A percentile compares a stretch with the other conserved stretches of the same genome.
Conservation (phyloP, 208 protist species). For the Phytomonas sp. region DNA sequence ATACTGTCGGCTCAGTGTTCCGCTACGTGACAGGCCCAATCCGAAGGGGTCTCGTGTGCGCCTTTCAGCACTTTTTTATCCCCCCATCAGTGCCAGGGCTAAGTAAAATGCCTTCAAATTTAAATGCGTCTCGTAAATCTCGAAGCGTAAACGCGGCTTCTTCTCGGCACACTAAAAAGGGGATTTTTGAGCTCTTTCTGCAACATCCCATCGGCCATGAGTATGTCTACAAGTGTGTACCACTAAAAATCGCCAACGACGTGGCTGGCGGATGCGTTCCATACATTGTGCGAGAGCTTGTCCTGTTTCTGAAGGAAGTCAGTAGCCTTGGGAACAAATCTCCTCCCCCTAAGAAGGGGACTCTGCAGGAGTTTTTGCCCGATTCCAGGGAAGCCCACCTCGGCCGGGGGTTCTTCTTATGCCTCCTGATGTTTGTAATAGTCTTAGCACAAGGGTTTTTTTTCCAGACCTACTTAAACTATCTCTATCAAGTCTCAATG, state of each 20-base stretch:
- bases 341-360: slow-evolving; percentile 1
- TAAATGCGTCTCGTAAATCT: background rate
- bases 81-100: slow-evolving; percentile 9
- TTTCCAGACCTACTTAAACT: slow-evolving; percentile 59
- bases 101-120: background rate
- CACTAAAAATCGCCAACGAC: slow-evolving; percentile 54
- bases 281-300: slow-evolving; percentile 34
- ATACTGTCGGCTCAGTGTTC: slow-evolving; percentile 13
- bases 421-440: slow-evolving; percentile 29
- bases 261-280: slow-evolving; percentile 34
- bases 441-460: slow-evolving; percentile 45
- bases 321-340: slow-evolving; percentile 10
- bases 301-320: slow-evolving; percentile 43
- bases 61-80: slow-evolving; percentile 40
- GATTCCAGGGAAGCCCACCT: slow-evolving; percentile 18
- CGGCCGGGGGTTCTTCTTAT: slow-evolving; percentile 32
- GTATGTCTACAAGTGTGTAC: slow-evolving; percentile 53
- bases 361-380: slow-evolving; percentile 3
- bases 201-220: slow-evolving; percentile 47
- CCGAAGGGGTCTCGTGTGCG: slow-evolving; percentile 20
- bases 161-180: background rate
- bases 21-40: slow-evolving; percentile 27
- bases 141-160: background rate
- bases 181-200: slow-evolving; percentile 59
- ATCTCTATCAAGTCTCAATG: slow-evolving; percentile 43